A percentile compares a stretch with the other conserved stretches of the same genome.
phyloP scores from a whole-genome alignment of 129 eudicot genomes.

The Pulicaria dysenterica region DNA sequence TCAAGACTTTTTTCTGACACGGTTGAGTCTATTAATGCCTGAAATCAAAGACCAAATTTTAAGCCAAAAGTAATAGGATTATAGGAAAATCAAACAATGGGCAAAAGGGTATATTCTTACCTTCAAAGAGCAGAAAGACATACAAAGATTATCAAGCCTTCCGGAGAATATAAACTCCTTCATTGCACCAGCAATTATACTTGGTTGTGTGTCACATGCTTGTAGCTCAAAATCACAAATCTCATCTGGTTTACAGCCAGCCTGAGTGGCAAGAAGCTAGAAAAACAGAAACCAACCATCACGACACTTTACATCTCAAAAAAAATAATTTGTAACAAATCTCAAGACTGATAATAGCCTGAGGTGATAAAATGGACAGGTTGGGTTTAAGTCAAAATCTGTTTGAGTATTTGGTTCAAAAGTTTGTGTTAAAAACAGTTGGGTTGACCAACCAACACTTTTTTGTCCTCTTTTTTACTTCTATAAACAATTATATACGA shows the following conservation, averaged over 20 bases:
- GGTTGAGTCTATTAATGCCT: conserved; percentile 88
- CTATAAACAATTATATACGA: too few species aligned
- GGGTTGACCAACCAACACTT: too few species aligned
- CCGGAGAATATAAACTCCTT: conserved; percentile 95
- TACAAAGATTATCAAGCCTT: conserved; percentile 95
- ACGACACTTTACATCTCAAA: background rate
- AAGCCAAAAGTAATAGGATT: background rate
- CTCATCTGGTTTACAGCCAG: conserved; percentile 77
- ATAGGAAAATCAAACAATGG: background rate
- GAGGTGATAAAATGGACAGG: too few species aligned
- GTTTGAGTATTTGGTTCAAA: too few species aligned
- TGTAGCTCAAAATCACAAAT: conserved; percentile 97
- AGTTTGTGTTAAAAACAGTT: too few species aligned
- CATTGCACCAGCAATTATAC: conserved; percentile 84
- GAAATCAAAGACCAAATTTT: conserved; percentile 17
- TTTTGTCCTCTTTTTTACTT: too few species aligned
- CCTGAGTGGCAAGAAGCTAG: conserved; percentile 72
- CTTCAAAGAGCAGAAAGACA: conserved; percentile 97
- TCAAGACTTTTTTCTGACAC: conserved; percentile 67
- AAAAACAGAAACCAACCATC: conserved; percentile 15
- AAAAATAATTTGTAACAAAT: conserved; percentile 4
- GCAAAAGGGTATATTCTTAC: conserved; percentile 33
- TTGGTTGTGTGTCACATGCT: conserved; percentile 98
- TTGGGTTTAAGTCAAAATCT: too few species aligned
- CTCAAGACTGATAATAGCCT: background rate